A percentile compares a stretch with the other conserved stretches of the same genome.
Conservation (phyloP, 73 alveolate species). For the Tetrahymena malaccensis region DNA sequence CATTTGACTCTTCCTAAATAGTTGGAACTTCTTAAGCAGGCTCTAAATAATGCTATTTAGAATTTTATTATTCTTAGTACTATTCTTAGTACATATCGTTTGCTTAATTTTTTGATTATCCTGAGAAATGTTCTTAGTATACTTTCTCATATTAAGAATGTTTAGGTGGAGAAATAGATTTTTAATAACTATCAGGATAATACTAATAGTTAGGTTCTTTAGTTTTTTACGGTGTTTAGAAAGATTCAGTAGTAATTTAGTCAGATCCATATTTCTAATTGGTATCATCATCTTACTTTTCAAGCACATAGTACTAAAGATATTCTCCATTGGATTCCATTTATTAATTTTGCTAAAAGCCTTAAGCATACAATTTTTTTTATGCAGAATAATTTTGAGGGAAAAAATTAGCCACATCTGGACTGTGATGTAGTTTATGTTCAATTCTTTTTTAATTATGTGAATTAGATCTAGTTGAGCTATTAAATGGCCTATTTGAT, state of each 20-base stretch:
- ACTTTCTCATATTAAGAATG: neutral
- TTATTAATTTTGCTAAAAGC: neutral
- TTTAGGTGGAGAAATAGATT: neutral
- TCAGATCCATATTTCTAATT: neutral
- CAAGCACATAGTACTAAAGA: neutral
- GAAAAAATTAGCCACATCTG: neutral
- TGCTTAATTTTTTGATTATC: neutral
- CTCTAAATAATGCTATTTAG: neutral
- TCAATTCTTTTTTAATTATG: neutral
- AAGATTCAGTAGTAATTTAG: neutral
- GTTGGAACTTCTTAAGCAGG: neutral
- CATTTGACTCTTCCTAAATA: neutral
- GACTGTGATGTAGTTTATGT: neutral
- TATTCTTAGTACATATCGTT: neutral
- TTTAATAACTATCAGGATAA: neutral
- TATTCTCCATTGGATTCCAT: neutral
- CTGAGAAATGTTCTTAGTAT: neutral
- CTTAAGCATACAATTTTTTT: neutral
- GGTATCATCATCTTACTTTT: neutral
- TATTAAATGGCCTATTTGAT: neutral
- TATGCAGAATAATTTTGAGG: neutral
- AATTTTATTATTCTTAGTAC: neutral
- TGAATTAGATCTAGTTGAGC: neutral
- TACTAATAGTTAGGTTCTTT: neutral
- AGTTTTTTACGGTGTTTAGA: neutral